phyloP scores from a whole-genome alignment of 73 alveolate species.

The Paramecium sonneborni region DNA sequence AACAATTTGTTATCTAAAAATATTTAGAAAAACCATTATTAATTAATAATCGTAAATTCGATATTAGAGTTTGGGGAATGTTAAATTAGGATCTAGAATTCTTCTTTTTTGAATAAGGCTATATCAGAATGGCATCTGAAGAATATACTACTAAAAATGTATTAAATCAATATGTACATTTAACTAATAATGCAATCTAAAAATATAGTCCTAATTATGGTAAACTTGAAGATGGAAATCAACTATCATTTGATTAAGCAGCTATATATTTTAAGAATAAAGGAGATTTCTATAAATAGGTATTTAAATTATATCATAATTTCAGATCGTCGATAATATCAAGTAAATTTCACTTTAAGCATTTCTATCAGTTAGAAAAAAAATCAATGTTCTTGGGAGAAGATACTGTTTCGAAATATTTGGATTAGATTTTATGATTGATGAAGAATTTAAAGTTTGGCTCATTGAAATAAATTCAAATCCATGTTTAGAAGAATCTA shows the following conservation, averaged over 20 bases:
- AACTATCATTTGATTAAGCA: constrained; percentile 76
- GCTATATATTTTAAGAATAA: constrained; percentile 63
- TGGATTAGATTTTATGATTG: constrained; percentile 92
- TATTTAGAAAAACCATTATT: constrained; percentile 86
- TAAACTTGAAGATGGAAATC: constrained; percentile 86
- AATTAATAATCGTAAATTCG: constrained; percentile 82
- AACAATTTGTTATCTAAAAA: constrained; percentile 73
- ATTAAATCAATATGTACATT: constrained; percentile 78
- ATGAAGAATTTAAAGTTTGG: constrained; percentile 83
- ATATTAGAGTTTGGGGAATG: constrained; percentile 87
- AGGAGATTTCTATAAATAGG: constrained; percentile 16
- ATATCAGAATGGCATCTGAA: constrained; percentile 80
- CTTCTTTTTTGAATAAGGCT: constrained; percentile 83
- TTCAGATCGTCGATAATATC: constrained; percentile 60
- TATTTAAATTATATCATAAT: background rate
- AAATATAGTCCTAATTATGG: constrained; percentile 79
- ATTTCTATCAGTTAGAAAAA: constrained; percentile 66
- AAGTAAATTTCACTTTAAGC: constrained; percentile 57
- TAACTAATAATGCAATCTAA: constrained; percentile 88
- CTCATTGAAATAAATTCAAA: constrained; percentile 90
- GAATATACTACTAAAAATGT: constrained; percentile 64
- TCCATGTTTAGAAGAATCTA: constrained; percentile 91
- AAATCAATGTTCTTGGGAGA: constrained; percentile 74
- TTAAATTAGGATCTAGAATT: constrained; percentile 75
- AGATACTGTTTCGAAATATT: constrained; percentile 85